Evolutionary conservation across 129 eudicot genomes (phyloP).

Genomic region (Silybum marianum): DNA sequence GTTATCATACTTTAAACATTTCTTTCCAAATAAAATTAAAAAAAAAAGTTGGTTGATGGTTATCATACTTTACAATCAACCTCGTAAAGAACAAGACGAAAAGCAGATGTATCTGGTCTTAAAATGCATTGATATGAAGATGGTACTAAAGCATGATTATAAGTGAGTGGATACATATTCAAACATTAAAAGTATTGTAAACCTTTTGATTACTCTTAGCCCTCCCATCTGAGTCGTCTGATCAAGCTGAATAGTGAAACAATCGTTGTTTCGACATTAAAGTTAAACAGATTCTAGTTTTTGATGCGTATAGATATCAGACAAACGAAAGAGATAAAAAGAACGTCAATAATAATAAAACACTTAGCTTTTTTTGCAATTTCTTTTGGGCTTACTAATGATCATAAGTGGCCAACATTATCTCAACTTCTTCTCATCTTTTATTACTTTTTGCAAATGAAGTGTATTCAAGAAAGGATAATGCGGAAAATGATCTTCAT

Average conservation of each 20-base stretch:
- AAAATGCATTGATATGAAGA: not conserved
- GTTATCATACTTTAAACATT: too few species aligned
- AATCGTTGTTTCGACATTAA: not conserved
- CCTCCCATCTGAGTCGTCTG: too few species aligned
- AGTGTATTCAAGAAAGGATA: not conserved
- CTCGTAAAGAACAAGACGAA: not conserved
- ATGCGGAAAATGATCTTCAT: too few species aligned
- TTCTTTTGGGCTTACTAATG: slow-evolving; percentile 28
- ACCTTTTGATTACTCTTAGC: too few species aligned
- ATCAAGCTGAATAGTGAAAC: too few species aligned
- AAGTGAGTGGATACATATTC: too few species aligned
- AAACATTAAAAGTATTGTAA: too few species aligned
- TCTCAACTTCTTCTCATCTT: not conserved
- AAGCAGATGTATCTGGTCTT: not conserved
- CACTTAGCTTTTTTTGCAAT: not conserved
- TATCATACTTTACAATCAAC: not conserved
- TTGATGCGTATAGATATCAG: not conserved
- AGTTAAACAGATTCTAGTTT: not conserved
- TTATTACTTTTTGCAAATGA: not conserved
- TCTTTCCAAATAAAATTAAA: too few species aligned
- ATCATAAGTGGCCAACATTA: slow-evolving; percentile 13
- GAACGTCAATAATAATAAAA: not conserved
- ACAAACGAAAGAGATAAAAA: not conserved
- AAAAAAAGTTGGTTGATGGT: not conserved
- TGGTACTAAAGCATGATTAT: too few species aligned